These are phyloP conservation scores for Ophiostoma sp. DNA, from an alignment of 2,329 filamentous ascomycete species.

Conservation along the genomic window DNA sequence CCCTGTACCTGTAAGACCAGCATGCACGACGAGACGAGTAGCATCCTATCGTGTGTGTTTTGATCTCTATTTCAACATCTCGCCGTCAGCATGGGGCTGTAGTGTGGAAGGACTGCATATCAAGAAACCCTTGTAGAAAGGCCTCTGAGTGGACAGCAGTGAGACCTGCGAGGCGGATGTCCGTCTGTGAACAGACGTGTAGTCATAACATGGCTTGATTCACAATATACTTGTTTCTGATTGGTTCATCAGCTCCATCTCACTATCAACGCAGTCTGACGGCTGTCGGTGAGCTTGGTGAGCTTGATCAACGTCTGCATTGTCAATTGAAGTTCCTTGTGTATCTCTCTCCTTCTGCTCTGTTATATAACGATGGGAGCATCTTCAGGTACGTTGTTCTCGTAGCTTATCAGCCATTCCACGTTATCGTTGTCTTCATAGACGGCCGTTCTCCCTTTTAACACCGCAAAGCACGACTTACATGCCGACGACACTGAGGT, in stretches of 20 bases:
- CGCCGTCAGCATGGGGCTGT: not conserved
- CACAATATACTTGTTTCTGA: not conserved
- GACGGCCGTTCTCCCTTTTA: no score
- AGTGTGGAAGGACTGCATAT: not conserved
- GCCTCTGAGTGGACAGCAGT: not conserved
- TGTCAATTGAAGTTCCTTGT: no score
- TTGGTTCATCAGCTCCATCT: not conserved
- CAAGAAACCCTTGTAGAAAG: not conserved
- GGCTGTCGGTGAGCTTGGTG: conserved; percentile 26
- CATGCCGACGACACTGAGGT: no score
- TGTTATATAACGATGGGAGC: no score
- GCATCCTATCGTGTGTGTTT: no score
- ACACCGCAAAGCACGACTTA: no score
- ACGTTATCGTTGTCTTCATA: no score
- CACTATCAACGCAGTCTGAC: conserved; percentile 20
- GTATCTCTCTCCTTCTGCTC: no score
- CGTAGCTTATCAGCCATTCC: no score
- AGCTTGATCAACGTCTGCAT: conserved; percentile 26
- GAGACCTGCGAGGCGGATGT: not conserved
- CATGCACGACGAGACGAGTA: not conserved
- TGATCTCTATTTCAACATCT: not conserved
- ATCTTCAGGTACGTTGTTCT: no score
- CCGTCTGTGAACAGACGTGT: not conserved
- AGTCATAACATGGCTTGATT: not conserved
- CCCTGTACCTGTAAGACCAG: not conserved